Base-by-base conservation (phyloP, 2,329 filamentous ascomycete genomes). In the Botrytis galanthina region DNA sequence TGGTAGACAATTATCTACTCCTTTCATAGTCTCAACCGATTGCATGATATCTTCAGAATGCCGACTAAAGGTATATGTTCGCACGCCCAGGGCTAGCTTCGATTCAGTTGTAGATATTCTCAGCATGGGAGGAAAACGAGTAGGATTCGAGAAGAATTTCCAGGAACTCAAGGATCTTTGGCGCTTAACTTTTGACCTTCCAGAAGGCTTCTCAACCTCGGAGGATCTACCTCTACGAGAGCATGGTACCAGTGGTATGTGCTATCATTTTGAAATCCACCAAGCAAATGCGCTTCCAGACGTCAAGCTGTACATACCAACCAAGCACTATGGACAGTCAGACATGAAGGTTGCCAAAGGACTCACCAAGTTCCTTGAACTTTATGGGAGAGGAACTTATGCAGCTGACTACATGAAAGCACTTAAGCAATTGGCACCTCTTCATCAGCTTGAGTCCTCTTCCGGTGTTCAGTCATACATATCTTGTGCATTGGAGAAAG, bases 401-500 rank as follows among this genome's bases (percentile, higher is more conserved):
- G 46, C 48, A 39, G 22, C 29, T 10, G 37, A 37, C 9, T 68
- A 68, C 8, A 42, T 68, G 18, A 39, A 54, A 57, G 66, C 66
- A 10, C 32, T 68, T 0, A 54, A 68, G 46, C 39, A 22, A 46
- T 32, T 64, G 18, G 62, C 62, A 26, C 42, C 42, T 20, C 62
- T 46, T 29, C 62, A 64, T 64, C 62, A 64, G n/a, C 62, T 64
- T 32, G 62, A 64, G 62, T 46, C 62, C 18, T 64, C 62, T 35
- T 64, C 62, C 16, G 62, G 62, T 22, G n/a, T 64, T 14, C 62
- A 46, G n/a, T 46, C 62, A 26, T 64, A 64, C 39, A 35, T 64
- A 32, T 64, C 62, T 44, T 64, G 62, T 46, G 62, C 62, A 10
- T 64, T 64, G 8, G 62, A 64, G 2, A 64, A 46, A 32, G 62